These are phyloP conservation scores for Arachnomyces sp. DNA, from an alignment of 2,329 filamentous ascomycete genomes.

Conservation along the genomic window DNA sequence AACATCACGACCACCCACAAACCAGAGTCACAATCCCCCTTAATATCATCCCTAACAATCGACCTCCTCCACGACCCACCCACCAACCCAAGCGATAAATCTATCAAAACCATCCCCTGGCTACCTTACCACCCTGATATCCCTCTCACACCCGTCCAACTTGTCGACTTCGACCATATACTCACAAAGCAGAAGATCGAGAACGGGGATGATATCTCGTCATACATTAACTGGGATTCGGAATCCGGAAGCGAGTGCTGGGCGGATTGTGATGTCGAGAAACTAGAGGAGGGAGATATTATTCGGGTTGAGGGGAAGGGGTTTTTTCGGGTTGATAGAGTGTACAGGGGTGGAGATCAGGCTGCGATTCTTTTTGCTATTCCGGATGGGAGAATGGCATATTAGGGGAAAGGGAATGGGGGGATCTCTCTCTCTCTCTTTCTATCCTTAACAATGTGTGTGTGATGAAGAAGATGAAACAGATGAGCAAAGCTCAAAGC, in stretches of 20 bases:
- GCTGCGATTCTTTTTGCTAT: constrained; percentile 51
- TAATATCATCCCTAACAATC: constrained; percentile 54
- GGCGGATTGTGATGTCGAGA: constrained; percentile 65
- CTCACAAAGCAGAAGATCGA: constrained; percentile 80
- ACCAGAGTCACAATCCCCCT: constrained; percentile 10
- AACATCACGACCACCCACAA: constrained; percentile 13
- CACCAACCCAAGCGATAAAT: constrained; percentile 72
- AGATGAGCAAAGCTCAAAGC: too few relatives aligned
- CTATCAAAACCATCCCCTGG: constrained; percentile 63
- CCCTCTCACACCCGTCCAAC: too few relatives aligned
- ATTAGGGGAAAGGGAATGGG: too few relatives aligned
- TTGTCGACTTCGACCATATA: constrained; percentile 77
- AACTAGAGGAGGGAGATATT: constrained; percentile 71
- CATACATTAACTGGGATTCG: constrained; percentile 67
- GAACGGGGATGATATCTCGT: constrained; percentile 69
- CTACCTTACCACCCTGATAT: too few relatives aligned
- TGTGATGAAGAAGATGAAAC: too few relatives aligned
- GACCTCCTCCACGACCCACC: constrained; percentile 71
- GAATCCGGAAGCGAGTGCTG: constrained; percentile 60
- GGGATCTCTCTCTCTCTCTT: too few relatives aligned
- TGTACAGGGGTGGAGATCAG: constrained; percentile 44
- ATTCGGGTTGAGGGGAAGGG: constrained; percentile 83
- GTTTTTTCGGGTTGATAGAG: constrained; percentile 37
- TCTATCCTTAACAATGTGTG: too few relatives aligned
- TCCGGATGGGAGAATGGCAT: too few relatives aligned